Conservation (phyloP, 164 flowering plant species). For the Protea cynaroides region DNA sequence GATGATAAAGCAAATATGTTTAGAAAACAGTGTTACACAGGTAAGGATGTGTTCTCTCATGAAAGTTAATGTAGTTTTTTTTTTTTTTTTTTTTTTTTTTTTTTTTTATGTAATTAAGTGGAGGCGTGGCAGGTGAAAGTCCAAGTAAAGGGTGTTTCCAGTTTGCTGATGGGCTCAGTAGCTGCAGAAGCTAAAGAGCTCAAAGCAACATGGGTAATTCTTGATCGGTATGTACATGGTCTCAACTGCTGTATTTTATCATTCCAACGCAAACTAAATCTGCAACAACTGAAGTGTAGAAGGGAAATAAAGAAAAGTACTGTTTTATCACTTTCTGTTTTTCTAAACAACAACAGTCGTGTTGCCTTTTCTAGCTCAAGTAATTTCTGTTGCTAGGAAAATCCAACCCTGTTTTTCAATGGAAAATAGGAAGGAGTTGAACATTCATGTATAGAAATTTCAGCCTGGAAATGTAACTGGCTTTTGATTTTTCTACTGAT, state of each 20-base stretch:
- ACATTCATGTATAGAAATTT: not conserved
- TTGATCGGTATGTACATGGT: constrained; percentile 22
- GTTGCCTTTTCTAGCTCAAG: no score
- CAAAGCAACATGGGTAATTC: constrained; percentile 36
- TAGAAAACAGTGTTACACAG: constrained; percentile 20
- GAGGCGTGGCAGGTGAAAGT: constrained; percentile 22
- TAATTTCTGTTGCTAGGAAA: no score
- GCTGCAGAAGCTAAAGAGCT: constrained; percentile 26
- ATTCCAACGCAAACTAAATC: no score
- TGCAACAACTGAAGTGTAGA: no score
- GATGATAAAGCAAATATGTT: constrained; percentile 30
- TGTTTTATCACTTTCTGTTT: no score
- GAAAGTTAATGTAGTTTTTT: no score
- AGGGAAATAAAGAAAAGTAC: no score
- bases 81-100: not conserved
- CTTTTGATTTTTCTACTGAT: not conserved
- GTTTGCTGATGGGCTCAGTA: constrained; percentile 18
- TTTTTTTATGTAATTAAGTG: not conserved
- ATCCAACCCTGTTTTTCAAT: not conserved
- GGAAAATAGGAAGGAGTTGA: not conserved
- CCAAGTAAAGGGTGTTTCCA: constrained; percentile 18
- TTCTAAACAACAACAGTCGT: no score
- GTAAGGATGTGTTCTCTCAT: constrained; percentile 2
- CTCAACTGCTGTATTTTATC: no score
- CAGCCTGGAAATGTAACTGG: not conserved